phyloP scores from a whole-genome alignment of 1,139 yeast genomes.

The Yueomyces sp. region DNA sequence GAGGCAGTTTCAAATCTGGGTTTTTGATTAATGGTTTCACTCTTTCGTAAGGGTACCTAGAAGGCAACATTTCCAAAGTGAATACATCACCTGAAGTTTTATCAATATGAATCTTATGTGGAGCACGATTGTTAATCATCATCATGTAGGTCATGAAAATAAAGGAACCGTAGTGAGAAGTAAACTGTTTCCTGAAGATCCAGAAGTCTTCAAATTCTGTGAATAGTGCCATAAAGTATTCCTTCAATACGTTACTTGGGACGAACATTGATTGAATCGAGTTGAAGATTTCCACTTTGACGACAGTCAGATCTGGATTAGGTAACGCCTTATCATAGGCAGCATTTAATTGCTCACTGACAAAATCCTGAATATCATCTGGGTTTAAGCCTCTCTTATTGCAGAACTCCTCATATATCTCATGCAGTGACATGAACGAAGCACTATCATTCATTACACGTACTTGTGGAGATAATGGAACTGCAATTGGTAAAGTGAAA shows the following conservation, averaged over 20 bases:
- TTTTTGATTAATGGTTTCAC: constrained; percentile 34
- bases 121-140: constrained; percentile 88
- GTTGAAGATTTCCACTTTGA: constrained; percentile 79
- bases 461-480: constrained; percentile 90
- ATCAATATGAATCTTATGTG: constrained; percentile 82
- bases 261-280: constrained; percentile 81
- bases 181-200: constrained; percentile 90
- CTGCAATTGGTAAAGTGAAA: constrained; percentile 82
- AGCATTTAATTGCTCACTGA: constrained; percentile 76
- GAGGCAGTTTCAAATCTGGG: constrained; percentile 40
- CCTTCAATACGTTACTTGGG: constrained; percentile 74
- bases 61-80: constrained; percentile 93
- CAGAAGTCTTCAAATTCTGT: constrained; percentile 87
- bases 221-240: constrained; percentile 51
- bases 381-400: constrained; percentile 59
- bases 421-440: constrained; percentile 68
- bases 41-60: constrained; percentile 34
- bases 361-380: constrained; percentile 83
- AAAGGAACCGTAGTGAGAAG: constrained; percentile 92
- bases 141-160: constrained; percentile 88
- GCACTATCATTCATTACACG: constrained; percentile 81
- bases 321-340: constrained; percentile 90
- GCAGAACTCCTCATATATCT: constrained; percentile 82
- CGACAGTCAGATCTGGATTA: constrained; percentile 80
- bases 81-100: constrained; percentile 78